A percentile compares a stretch with the other conserved stretches of the same genome.
phyloP scores from a whole-genome alignment of 2,329 filamentous ascomycete genomes.

The Trichoderma atrobrunneum region DNA sequence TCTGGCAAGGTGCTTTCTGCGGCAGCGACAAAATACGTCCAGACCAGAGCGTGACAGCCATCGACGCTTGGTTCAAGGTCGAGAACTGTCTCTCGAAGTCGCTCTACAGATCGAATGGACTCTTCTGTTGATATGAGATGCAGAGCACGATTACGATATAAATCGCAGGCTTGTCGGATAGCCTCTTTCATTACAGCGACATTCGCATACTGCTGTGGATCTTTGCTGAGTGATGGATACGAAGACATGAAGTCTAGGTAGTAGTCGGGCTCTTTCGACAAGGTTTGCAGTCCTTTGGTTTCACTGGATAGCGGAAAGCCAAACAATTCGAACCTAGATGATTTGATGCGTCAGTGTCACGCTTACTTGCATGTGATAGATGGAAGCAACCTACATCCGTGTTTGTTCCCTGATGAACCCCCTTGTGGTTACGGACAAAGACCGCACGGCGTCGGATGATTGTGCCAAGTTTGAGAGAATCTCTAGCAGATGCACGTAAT shows the following conservation, averaged over 20 bases:
- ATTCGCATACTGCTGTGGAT: constrained; percentile 2
- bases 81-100: constrained; percentile 4
- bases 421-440: background rate
- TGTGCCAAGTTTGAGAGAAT: constrained; percentile 3
- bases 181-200: constrained; percentile 12
- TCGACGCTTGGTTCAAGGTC: constrained; percentile 5
- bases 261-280: constrained; percentile 7
- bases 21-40: constrained; percentile 12
- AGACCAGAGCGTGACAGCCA: constrained; percentile 8
- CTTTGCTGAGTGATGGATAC: background rate
- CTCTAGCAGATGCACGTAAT: constrained; percentile 7
- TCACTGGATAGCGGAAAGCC: constrained; percentile 10
- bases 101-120: constrained; percentile 5
- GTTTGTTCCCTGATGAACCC: constrained; percentile 9
- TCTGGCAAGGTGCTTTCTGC: background rate
- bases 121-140: background rate
- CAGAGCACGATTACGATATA: constrained; percentile 13
- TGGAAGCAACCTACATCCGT: background rate
- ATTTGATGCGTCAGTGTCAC: background rate
- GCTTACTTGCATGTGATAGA: background rate
- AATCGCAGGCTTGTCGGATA: constrained; percentile 1
- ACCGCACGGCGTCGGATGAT: background rate
- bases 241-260: constrained; percentile 12
- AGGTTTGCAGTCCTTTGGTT: constrained; percentile 3
- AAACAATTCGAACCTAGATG: constrained; percentile 7